A percentile compares a stretch with the other conserved stretches of the same genome.
Evolutionary conservation across 1,284 basidiomycete genomes (phyloP).

Genomic region (Phellopilus nigrolimitatus): DNA sequence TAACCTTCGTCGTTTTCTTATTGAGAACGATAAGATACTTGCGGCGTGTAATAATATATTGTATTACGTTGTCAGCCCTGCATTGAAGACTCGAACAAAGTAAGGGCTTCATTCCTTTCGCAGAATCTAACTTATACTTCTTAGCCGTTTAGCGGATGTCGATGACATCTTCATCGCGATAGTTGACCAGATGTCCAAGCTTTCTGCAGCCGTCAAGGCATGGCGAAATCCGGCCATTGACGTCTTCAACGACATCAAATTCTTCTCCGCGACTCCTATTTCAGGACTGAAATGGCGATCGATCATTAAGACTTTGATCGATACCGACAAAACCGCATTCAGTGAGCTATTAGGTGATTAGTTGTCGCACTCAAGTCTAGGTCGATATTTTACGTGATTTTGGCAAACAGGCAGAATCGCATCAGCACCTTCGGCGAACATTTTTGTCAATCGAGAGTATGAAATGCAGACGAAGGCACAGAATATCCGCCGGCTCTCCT

Average conservation of each 20-base stretch:
- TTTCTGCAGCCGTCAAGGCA: constrained; percentile 76
- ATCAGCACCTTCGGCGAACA: constrained; percentile 87
- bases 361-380: neutral
- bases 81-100: constrained; percentile 70
- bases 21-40: constrained; percentile 82
- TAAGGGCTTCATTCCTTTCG: constrained; percentile 30
- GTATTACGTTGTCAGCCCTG: constrained; percentile 82
- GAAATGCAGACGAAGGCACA: constrained; percentile 89
- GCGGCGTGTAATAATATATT: constrained; percentile 79
- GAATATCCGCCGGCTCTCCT: constrained; percentile 85
- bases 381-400: constrained; percentile 18
- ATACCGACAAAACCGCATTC: constrained; percentile 84
- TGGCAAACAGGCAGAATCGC: constrained; percentile 65
- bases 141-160: constrained; percentile 64
- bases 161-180: constrained; percentile 66
- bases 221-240: constrained; percentile 85
- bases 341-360: constrained; percentile 73
- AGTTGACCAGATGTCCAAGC: constrained; percentile 72
- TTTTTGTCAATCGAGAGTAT: constrained; percentile 93
- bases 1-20: constrained; percentile 73
- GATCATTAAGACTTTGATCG: constrained; percentile 77
- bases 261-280: constrained; percentile 72
- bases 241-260: constrained; percentile 77
- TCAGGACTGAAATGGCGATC: constrained; percentile 68
- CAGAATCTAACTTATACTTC: neutral